Evolutionary conservation across 345 rosid species (phyloP).

Genomic region (Raphanus raphanistrum): DNA sequence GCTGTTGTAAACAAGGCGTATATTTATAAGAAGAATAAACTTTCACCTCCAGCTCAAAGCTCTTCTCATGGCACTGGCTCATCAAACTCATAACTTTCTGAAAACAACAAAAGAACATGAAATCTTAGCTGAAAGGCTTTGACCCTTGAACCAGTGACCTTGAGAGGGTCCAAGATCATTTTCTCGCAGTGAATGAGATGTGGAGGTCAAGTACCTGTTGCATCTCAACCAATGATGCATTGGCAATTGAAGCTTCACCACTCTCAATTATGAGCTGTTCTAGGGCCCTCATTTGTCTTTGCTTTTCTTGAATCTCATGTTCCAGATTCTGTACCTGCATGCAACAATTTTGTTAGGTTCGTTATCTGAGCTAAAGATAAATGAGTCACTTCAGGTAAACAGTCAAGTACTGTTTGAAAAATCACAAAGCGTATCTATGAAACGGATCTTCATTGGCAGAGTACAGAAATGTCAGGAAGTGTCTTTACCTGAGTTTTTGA

Average conservation of each 20-base stretch:
- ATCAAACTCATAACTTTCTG: slow-evolving; percentile 91
- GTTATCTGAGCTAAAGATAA: background rate
- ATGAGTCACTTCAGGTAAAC: slow-evolving; percentile 1
- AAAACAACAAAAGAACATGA: slow-evolving; percentile 33
- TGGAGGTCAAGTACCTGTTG: slow-evolving; percentile 66
- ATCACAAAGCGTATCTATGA: background rate
- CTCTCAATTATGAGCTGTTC: slow-evolving; percentile 89
- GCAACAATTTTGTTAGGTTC: slow-evolving; percentile 16
- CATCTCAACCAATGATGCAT: slow-evolving; percentile 91
- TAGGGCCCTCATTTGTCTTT: slow-evolving; percentile 77
- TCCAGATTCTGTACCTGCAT: slow-evolving; percentile 79
- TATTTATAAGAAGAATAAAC: background rate
- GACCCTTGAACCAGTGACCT: slow-evolving; percentile 15
- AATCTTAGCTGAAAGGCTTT: slow-evolving; percentile 9
- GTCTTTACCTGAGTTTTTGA: slow-evolving; percentile 68
- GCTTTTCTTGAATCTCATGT: slow-evolving; percentile 85
- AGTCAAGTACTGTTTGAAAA: background rate
- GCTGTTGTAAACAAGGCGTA: slow-evolving; percentile 11
- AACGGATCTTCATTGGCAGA: background rate
- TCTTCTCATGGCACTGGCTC: slow-evolving; percentile 93
- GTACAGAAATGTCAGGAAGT: slow-evolving; percentile 7
- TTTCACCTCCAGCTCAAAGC: slow-evolving; percentile 94
- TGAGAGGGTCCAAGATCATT: slow-evolving; percentile 25
- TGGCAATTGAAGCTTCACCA: slow-evolving; percentile 90
- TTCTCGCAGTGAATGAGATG: slow-evolving; percentile 3